Evolutionary conservation across 306 rosid species (phyloP).

Genomic region (Hippophae rhamnoides): DNA sequence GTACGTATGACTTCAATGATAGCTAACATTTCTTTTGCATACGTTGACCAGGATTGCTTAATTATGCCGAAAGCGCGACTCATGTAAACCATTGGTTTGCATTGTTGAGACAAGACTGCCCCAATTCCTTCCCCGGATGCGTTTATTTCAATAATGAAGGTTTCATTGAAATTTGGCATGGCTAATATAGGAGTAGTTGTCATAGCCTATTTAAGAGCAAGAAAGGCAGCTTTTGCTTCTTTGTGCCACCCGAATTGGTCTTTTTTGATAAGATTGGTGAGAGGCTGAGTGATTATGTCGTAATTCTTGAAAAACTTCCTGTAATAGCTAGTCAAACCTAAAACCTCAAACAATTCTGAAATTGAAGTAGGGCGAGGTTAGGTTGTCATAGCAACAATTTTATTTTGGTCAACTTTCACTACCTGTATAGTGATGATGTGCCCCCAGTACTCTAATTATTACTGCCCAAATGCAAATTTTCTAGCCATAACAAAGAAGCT

Average conservation of each 20-base stretch:
- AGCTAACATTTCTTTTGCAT: background rate
- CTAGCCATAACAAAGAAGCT: background rate
- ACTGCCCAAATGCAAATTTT: background rate
- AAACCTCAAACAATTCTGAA: background rate
- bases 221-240: too few relatives aligned
- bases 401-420: too few relatives aligned
- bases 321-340: background rate
- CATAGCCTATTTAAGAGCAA: too few relatives aligned
- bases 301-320: background rate
- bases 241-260: background rate
- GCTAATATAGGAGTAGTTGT: too few relatives aligned
- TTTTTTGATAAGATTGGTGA: too few relatives aligned
- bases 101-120: too few relatives aligned
- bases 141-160: too few relatives aligned
- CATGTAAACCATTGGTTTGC: too few relatives aligned
- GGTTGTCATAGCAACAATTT: background rate
- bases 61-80: fast-evolving
- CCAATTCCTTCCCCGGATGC: too few relatives aligned
- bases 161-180: too few relatives aligned
- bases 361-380: background rate
- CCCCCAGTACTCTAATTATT: background rate
- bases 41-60: background rate
- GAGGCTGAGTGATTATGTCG: background rate
- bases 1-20: background rate
- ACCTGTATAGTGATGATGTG: too few relatives aligned